These are phyloP conservation scores for Aphanomyces invadans DNA, from an alignment of 352 stramenopile species.

Conservation along the genomic window DNA sequence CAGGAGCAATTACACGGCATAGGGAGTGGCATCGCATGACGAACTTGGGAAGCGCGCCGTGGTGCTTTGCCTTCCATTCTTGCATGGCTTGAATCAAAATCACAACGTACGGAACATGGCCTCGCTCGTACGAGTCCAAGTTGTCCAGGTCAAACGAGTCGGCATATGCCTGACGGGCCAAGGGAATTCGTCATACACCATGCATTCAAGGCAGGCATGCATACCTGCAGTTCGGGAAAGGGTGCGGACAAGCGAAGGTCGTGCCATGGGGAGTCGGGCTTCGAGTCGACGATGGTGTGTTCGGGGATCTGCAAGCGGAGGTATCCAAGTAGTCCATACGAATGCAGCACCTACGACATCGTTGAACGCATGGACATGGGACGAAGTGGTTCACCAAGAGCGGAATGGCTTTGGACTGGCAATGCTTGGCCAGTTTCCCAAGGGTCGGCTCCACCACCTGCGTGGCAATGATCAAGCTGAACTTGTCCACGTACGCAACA, in stretches of 20 bases:
- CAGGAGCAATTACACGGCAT: too few relatives aligned
- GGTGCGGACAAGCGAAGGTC: constrained; percentile 83
- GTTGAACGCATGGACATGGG: constrained; percentile 9
- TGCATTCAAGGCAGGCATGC: not conserved
- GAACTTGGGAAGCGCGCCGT: constrained; percentile 39
- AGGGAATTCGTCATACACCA: too few relatives aligned
- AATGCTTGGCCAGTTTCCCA: constrained; percentile 55
- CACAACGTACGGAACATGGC: constrained; percentile 91
- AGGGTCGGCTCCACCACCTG: constrained; percentile 66
- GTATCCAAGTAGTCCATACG: constrained; percentile 90
- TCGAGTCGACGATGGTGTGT: constrained; percentile 85
- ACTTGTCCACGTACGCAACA: constrained; percentile 48
- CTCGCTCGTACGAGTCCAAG: constrained; percentile 79
- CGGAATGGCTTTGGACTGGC: constrained; percentile 56
- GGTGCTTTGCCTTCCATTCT: constrained; percentile 45
- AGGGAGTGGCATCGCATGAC: too few relatives aligned
- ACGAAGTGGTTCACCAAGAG: constrained; percentile 50
- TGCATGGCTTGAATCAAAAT: constrained; percentile 74
- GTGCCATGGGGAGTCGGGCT: constrained; percentile 74
- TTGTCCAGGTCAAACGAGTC: constrained; percentile 50
- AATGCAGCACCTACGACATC: constrained; percentile 38
- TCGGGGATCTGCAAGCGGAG: constrained; percentile 84
- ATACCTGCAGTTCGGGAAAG: constrained; percentile 53
- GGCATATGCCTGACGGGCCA: constrained; percentile 34
- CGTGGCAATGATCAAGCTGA: constrained; percentile 82